Evolutionary conservation across 495 filamentous ascomycete species (phyloP).

Genomic region (Podospora conica): DNA sequence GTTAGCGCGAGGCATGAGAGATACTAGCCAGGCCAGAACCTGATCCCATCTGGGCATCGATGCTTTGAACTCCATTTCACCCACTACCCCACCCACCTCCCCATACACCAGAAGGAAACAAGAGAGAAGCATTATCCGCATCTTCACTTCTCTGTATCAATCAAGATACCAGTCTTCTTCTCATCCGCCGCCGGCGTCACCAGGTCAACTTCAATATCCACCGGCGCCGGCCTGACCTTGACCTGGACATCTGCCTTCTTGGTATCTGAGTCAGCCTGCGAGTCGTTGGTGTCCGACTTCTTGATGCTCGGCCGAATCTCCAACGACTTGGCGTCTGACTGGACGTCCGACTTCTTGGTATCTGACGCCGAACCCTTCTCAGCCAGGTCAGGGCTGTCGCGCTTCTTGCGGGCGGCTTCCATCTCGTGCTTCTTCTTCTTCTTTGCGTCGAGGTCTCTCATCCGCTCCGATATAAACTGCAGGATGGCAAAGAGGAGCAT

Average conservation of each 20-base stretch:
- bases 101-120: background rate
- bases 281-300: background rate
- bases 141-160: background rate
- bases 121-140: no score
- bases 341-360: background rate
- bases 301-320: no score
- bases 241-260: background rate
- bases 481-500: slow-evolving; percentile 33
- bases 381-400: background rate
- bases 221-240: background rate
- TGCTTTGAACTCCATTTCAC: background rate
- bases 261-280: background rate
- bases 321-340: no score
- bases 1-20: no score
- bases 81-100: background rate
- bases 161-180: background rate
- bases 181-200: background rate
- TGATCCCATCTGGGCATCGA: background rate
- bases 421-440: background rate
- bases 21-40: no score
- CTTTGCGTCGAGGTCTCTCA: background rate
- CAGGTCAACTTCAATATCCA: background rate
- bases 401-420: background rate
- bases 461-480: slow-evolving; percentile 21
- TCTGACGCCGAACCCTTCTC: background rate